Percentiles rank a stretch among this genome's conserved stretches.
Conservation (phyloP, 2,329 filamentous ascomycete genomes). For the Sclerotinia borealis region DNA sequence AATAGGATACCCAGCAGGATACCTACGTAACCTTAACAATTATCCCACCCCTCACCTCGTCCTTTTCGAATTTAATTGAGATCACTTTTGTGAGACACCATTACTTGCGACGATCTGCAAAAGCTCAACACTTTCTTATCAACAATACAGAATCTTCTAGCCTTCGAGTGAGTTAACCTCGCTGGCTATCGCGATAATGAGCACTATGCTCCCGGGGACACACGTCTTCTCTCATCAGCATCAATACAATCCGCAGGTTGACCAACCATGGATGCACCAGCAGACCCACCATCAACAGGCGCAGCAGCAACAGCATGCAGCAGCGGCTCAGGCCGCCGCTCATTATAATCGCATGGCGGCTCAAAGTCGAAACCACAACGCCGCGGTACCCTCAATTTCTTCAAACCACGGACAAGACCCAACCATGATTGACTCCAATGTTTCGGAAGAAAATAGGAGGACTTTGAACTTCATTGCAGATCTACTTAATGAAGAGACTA, state of each 20-base stretch:
- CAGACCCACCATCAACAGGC: constrained; percentile 37
- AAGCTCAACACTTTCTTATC: not conserved
- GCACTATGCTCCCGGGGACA: constrained; percentile 53
- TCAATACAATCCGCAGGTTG: constrained; percentile 52
- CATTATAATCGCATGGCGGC: constrained; percentile 69
- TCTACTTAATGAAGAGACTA: constrained; percentile 76
- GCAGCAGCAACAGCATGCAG: constrained; percentile 35
- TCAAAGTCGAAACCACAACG: constrained; percentile 48
- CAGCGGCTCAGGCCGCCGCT: constrained; percentile 32
- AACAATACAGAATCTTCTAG: constrained; percentile 8
- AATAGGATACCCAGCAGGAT: constrained; percentile 1
- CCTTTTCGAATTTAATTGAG: not conserved
- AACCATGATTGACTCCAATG: constrained; percentile 52
- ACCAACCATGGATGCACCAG: constrained; percentile 60
- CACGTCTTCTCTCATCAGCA: constrained; percentile 65
- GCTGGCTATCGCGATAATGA: constrained; percentile 16
- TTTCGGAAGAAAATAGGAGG: constrained; percentile 85
- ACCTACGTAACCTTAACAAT: constrained; percentile 8
- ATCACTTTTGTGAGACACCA: not conserved
- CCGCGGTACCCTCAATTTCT: constrained; percentile 30
- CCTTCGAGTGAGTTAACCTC: constrained; percentile 21
- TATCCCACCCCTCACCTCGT: constrained; percentile 7
- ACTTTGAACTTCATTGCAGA: constrained; percentile 93
- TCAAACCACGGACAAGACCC: constrained; percentile 49
- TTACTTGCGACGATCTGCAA: not conserved